Conservation (phyloP, 2,329 filamentous ascomycete genomes). For the Cercospora nicotianae region DNA sequence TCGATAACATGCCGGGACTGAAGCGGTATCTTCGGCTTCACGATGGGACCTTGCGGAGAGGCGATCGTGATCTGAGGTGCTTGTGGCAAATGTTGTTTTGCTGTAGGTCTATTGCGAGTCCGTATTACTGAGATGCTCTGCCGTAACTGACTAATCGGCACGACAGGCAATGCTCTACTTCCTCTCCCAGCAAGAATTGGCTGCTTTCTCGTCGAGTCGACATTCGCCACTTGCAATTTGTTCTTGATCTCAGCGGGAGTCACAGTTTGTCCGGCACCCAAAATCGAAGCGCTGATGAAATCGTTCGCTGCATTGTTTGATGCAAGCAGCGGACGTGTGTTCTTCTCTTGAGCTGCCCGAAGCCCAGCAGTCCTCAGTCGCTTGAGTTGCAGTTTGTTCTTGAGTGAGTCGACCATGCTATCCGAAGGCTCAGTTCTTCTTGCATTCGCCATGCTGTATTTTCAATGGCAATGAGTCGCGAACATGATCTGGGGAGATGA, state of each 20-base stretch:
- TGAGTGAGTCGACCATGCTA: not conserved
- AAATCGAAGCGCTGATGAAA: not conserved
- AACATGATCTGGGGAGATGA: not conserved
- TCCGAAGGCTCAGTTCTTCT: not conserved
- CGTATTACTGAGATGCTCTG: not conserved
- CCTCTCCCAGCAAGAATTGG: not conserved
- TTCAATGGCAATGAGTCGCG: not conserved
- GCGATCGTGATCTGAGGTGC: not conserved
- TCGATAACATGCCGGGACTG: not conserved
- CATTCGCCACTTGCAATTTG: not conserved
- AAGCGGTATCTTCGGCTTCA: not conserved
- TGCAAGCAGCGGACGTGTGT: not conserved
- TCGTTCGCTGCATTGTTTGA: not conserved
- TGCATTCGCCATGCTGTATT: not conserved
- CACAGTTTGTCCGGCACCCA: not conserved
- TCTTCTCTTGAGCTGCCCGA: not conserved
- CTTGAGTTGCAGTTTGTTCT: conserved; percentile 2
- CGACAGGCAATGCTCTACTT: not conserved
- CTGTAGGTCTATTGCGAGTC: not conserved
- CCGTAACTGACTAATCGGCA: not conserved
- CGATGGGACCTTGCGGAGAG: not conserved
- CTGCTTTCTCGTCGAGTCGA: not conserved
- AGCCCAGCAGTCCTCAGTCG: not conserved
- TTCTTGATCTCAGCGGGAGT: not conserved
- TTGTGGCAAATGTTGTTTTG: not conserved